Percentiles rank a stretch among this genome's conserved stretches.
These are phyloP conservation scores for Hemisphaericaspora xylofermentans DNA, from an alignment of 1,139 yeast genomes.

Conservation along the genomic window DNA sequence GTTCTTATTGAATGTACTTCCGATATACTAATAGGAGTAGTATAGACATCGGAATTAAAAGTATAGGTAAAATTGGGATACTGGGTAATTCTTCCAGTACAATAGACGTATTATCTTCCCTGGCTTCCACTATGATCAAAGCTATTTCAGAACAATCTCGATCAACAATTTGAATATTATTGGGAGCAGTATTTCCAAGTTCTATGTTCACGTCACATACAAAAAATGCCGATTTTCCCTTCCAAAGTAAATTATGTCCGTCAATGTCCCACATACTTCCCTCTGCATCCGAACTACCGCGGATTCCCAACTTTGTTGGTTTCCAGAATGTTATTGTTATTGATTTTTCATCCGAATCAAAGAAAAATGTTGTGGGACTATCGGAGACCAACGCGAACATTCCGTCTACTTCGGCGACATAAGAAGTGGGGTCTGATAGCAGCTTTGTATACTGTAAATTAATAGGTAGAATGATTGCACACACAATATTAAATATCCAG, in stretches of 20 bases:
- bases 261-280: not conserved
- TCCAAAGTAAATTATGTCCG: not conserved
- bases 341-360: not conserved
- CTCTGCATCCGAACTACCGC: not conserved
- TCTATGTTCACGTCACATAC: not conserved
- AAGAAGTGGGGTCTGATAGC: too few relatives aligned
- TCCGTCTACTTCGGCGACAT: not conserved
- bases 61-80: not conserved
- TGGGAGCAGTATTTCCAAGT: not conserved
- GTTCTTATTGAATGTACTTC: too few relatives aligned
- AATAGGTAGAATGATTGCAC: not conserved
- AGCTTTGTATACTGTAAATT: not conserved
- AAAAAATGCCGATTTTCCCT: not conserved
- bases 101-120: not conserved
- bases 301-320: not conserved
- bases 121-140: not conserved
- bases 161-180: constrained; percentile 1
- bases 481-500: not conserved
- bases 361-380: not conserved
- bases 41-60: not conserved
- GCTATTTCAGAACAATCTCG: not conserved
- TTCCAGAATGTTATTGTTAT: not conserved
- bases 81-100: not conserved
- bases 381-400: not conserved
- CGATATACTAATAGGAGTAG: not conserved